Base-by-base conservation (phyloP, 1,284 basidiomycete genomes). In the Clitocybe nebularis region DNA sequence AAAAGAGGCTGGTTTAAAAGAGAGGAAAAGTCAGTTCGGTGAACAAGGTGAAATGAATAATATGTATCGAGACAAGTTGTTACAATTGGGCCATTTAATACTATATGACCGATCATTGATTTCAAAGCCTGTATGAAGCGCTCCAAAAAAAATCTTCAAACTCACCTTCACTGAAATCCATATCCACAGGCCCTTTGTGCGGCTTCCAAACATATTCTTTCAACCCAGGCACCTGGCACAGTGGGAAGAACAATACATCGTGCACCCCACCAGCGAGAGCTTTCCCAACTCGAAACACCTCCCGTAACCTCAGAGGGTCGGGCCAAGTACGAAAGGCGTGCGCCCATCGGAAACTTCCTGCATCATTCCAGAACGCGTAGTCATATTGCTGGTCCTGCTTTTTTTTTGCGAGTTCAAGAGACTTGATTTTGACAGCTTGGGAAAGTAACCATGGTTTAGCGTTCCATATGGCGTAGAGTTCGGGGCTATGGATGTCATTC, bases 361-460 rank as follows among this genome's bases (percentile, higher is more conserved):
- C 73, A 47, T 78, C 75, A 19, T 59, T 66, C 76, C 75, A 79
- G 45, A 78, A 78, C 0, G 65, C 71, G 52, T 72, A 75, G 16
- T 72, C 67, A 43, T 72, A 76, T n/a, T n/a, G n/a, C n/a, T n/a
- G n/a, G n/a, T n/a, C n/a, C n/a, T n/a, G n/a, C n/a, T n/a, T n/a
- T n/a, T n/a, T n/a, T n/a, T n/a, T n/a, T n/a, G n/a, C n/a, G n/a
- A n/a, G n/a, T n/a, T n/a, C n/a, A n/a, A n/a, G n/a, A n/a, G n/a
- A 33, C 29, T 39, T 20, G 52, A 46, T 20, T 60, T 58, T 14
- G 56, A 50, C 6, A 74, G 42, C 74, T 29, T 68, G 58, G 25
- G 67, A 59, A 14, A 78, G 59, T 34, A 75, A 65, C 53, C 64
- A 78, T 8, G 75, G 67, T 50, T 77, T 79, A 0, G 66, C 68